phyloP scores from a whole-genome alignment of 345 rosid genomes.

The Eutrema heterophyllum region DNA sequence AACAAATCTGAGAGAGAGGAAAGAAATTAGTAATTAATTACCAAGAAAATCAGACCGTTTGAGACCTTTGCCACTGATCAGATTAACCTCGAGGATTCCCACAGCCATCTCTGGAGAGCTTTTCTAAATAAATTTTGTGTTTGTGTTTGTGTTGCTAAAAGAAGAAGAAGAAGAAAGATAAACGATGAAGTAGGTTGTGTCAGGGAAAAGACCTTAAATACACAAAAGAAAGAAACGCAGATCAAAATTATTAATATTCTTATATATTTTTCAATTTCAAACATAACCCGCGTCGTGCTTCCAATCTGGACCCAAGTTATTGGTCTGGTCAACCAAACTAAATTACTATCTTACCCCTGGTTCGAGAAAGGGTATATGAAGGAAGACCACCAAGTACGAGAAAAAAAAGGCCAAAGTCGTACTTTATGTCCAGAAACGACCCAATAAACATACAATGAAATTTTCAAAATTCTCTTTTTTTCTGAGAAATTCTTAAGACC shows the following conservation, averaged over 20 bases:
- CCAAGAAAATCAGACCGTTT: constrained; percentile 56
- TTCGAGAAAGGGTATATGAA: neutral
- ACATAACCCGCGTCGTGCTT: constrained; percentile 18
- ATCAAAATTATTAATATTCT: neutral
- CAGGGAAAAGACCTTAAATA: constrained; percentile 5
- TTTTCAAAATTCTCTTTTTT: neutral
- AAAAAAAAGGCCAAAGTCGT: neutral
- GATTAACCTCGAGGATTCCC: constrained; percentile 66
- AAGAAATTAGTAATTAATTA: neutral
- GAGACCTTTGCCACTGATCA: constrained; percentile 69
- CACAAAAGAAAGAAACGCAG: constrained; percentile 15
- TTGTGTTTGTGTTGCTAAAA: neutral
- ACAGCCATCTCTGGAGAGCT: constrained; percentile 35
- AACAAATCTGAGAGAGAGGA: neutral
- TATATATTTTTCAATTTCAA: neutral
- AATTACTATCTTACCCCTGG: neutral
- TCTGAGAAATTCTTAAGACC: neutral
- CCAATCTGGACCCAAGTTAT: neutral
- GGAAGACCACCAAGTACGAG: neutral
- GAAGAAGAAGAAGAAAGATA: neutral
- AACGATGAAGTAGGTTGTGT: neutral
- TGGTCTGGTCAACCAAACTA: neutral
- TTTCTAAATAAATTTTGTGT: neutral
- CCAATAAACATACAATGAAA: neutral
- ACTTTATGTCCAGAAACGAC: neutral